Evolutionary conservation across 1,284 basidiomycete species (phyloP), one percentile per base, ranked within the genome.

Genomic region (Filobasidium uniguttulatum): DNA sequence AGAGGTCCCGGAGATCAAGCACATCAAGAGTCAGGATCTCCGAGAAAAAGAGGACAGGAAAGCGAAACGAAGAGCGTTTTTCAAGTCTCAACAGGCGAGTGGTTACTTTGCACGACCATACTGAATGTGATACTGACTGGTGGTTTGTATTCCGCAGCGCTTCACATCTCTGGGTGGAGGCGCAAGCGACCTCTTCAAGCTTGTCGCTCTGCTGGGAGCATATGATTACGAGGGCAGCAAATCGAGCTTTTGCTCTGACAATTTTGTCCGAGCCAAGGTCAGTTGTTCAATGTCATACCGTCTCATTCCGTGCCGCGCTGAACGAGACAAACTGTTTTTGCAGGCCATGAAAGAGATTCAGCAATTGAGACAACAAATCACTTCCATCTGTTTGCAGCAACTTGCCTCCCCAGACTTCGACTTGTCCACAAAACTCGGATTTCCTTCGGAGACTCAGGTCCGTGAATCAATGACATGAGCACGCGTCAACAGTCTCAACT

Each of bases 291-390:
- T 19, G 8, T 19, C 3, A 10, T 34, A 10, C 9, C 19, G 33
- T 15, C 19, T 19, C 15, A 34, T 19, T 15, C 3, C 33, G 3
- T 34, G 19, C 33, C 5, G 19, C n/a, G n/a, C n/a, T n/a, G n/a
- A n/a, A n/a, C n/a, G n/a, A n/a, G n/a, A n/a, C n/a, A n/a, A n/a
- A n/a, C n/a, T n/a, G 54, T 55, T 54, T 31, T 38, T 7, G 4
- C 55, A 93, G 87, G 87, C 90, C 0, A 98, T 99, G 91, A 86
- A 96, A 69, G 94, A 99, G 71, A 94, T 97, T 36, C 91, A 93
- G 68, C 97, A 98, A 67, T 75, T 99, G n/a, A 80, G 91, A 34
- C 76, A 79, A 0, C 94, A 96, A 62, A 83, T 96, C 52, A 85
- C 78, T 59, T 80, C 75, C 57, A 90, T 94, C 47, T 83, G 90